Percentiles rank a stretch among this genome's conserved stretches.
phyloP scores from a whole-genome alignment of 2,329 filamentous ascomycete species.

The Fusarium austroafricanum region DNA sequence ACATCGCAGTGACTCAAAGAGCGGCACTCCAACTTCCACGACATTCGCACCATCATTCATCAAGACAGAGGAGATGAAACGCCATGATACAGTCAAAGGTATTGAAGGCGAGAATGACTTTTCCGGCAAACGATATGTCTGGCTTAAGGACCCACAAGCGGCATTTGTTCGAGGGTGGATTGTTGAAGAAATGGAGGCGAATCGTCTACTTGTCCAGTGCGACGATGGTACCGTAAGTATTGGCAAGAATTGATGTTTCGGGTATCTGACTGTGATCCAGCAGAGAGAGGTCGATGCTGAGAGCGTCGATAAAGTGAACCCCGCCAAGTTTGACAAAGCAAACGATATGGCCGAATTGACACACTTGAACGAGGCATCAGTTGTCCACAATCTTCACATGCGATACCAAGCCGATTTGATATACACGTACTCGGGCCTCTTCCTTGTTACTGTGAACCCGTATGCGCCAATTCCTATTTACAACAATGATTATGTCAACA shows the following conservation, averaged over 20 bases:
- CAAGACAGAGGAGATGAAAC: constrained; percentile 81
- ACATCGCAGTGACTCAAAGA: constrained; percentile 70
- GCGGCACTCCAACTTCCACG: constrained; percentile 71
- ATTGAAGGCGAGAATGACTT: constrained; percentile 99
- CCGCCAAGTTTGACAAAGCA: constrained; percentile 98
- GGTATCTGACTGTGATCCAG: constrained; percentile 56
- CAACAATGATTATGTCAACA: constrained; percentile 95
- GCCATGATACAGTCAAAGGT: constrained; percentile 69
- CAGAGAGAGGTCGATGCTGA: constrained; percentile 89
- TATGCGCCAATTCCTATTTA: constrained; percentile 97
- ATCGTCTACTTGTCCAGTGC: constrained; percentile 85
- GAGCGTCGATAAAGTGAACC: constrained; percentile 97
- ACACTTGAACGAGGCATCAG: constrained; percentile 96
- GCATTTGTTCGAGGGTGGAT: constrained; percentile 96
- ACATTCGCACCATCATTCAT: constrained; percentile 98
- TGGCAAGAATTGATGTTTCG: background rate
- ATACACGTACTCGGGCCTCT: constrained; percentile 97
- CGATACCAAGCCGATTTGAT: constrained; percentile 96
- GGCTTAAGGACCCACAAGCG: constrained; percentile 86
- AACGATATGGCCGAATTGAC: constrained; percentile 99
- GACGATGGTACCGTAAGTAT: constrained; percentile 85
- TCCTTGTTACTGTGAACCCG: constrained; percentile 96
- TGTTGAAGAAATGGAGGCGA: constrained; percentile 79
- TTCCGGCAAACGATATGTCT: constrained; percentile 97
- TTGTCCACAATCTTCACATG: constrained; percentile 96